Conservation (phyloP, 192 early-diverging fungal species). For the Coemansia sp. region DNA sequence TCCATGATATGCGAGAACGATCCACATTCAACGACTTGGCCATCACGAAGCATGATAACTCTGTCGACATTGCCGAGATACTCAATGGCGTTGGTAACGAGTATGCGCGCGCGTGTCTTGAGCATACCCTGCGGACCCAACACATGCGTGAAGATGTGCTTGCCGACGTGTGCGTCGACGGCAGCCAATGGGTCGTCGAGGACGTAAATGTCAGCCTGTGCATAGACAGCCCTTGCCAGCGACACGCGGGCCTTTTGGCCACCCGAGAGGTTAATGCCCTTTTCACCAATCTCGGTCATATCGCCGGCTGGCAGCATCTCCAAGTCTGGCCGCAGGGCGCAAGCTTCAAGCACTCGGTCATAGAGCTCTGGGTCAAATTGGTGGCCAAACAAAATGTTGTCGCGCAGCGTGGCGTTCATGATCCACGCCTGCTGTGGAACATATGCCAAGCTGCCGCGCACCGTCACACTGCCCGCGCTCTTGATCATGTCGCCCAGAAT, state of each 20-base stretch:
- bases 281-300: constrained; percentile 63
- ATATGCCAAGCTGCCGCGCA: constrained; percentile 54
- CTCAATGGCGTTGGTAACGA: constrained; percentile 62
- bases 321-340: constrained; percentile 57
- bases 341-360: constrained; percentile 58
- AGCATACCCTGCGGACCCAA: constrained; percentile 55
- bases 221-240: constrained; percentile 67
- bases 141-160: constrained; percentile 59
- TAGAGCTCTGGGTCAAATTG: constrained; percentile 57
- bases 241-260: constrained; percentile 68
- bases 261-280: constrained; percentile 63
- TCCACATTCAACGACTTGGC: constrained; percentile 54
- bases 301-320: constrained; percentile 60
- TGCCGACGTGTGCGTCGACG: constrained; percentile 64
- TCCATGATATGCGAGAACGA: constrained; percentile 55
- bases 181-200: constrained; percentile 75
- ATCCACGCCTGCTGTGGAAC: constrained; percentile 69
- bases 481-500: constrained; percentile 59
- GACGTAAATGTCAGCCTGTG: constrained; percentile 63
- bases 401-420: constrained; percentile 62
- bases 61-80: constrained; percentile 50
- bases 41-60: constrained; percentile 55
- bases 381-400: constrained; percentile 69
- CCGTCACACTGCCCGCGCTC: constrained; percentile 20
- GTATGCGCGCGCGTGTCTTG: constrained; percentile 53